These are phyloP conservation scores for Fomitopsis pulvina DNA, from an alignment of 768 basidiomycete species.

Conservation along the genomic window DNA sequence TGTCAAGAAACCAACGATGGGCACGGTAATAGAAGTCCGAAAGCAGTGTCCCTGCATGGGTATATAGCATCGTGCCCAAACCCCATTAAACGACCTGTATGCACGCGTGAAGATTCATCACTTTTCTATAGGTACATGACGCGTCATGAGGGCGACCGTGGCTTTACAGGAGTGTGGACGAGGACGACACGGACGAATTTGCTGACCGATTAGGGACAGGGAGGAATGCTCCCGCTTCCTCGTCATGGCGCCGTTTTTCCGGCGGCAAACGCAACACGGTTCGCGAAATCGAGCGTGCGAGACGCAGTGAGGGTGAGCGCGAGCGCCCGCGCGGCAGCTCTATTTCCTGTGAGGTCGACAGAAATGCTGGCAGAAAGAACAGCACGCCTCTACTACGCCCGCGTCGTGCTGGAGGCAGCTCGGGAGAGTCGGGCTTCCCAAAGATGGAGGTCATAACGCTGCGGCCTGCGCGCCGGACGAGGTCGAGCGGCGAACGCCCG, in stretches of 20 bases:
- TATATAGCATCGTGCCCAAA: not conserved
- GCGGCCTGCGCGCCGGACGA: slow-evolving; percentile 49
- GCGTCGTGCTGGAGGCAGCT: slow-evolving; percentile 40
- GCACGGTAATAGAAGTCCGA: slow-evolving; percentile 1
- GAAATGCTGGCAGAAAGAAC: slow-evolving; percentile 80
- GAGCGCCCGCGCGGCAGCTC: slow-evolving; percentile 22
- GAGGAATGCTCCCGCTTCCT: slow-evolving; percentile 16
- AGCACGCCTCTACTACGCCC: slow-evolving; percentile 53
- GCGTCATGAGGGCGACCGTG: not conserved
- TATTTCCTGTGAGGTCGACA: slow-evolving; percentile 39
- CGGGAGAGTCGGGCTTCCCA: slow-evolving; percentile 32
- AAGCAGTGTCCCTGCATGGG: slow-evolving; percentile 1
- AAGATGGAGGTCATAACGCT: slow-evolving; percentile 48
- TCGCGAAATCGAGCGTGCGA: slow-evolving; percentile 4
- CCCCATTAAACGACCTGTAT: slow-evolving; percentile 2
- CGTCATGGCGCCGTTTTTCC: slow-evolving; percentile 41
- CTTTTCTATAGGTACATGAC: not conserved
- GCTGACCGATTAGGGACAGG: not conserved
- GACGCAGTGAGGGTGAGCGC: slow-evolving; percentile 22
- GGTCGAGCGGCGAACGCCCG: slow-evolving; percentile 40
- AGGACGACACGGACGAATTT: not conserved
- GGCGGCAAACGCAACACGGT: slow-evolving; percentile 15
- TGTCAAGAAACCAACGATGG: slow-evolving; percentile 1
- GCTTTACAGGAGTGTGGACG: not conserved
- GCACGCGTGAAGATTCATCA: not conserved